Percentiles rank a stretch among this genome's conserved stretches.
phyloP scores from a whole-genome alignment of 768 basidiomycete genomes.

The Lentinula raphanica region DNA sequence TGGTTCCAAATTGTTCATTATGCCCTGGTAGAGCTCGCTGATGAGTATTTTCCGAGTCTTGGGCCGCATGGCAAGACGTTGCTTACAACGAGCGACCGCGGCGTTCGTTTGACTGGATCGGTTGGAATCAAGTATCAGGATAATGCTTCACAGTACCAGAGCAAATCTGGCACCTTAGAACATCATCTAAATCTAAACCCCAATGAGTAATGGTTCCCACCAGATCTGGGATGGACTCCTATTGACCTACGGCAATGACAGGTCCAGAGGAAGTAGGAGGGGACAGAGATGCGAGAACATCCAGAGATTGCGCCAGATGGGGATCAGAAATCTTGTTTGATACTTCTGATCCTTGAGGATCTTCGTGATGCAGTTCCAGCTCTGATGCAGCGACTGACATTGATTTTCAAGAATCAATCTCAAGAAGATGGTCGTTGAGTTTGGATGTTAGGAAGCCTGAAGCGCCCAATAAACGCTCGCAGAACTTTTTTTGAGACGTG shows the following conservation, averaged over 20 bases:
- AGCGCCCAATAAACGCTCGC: neutral
- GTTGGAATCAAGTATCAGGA: neutral
- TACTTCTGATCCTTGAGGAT: slow-evolving; percentile 15
- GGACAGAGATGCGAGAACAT: slow-evolving; percentile 14
- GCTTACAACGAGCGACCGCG: slow-evolving; percentile 52
- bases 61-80: neutral
- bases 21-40: slow-evolving; percentile 45
- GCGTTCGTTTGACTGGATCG: slow-evolving; percentile 47
- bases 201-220: neutral
- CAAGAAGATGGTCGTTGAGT: neutral
- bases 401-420: too few relatives aligned
- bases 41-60: neutral
- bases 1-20: slow-evolving; percentile 51
- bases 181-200: slow-evolving; percentile 60
- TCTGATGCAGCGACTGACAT: slow-evolving; percentile 11
- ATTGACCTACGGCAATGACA: slow-evolving; percentile 37
- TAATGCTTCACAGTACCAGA: neutral
- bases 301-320: slow-evolving; percentile 22
- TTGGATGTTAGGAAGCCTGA: neutral
- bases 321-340: slow-evolving; percentile 20
- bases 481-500: neutral
- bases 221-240: neutral
- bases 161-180: slow-evolving; percentile 28
- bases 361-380: neutral
- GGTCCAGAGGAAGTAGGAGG: slow-evolving; percentile 25